Percentiles rank a stretch among this genome's conserved stretches.
phyloP scores from a whole-genome alignment of 768 basidiomycete genomes.

The Naganishia friedmannii region DNA sequence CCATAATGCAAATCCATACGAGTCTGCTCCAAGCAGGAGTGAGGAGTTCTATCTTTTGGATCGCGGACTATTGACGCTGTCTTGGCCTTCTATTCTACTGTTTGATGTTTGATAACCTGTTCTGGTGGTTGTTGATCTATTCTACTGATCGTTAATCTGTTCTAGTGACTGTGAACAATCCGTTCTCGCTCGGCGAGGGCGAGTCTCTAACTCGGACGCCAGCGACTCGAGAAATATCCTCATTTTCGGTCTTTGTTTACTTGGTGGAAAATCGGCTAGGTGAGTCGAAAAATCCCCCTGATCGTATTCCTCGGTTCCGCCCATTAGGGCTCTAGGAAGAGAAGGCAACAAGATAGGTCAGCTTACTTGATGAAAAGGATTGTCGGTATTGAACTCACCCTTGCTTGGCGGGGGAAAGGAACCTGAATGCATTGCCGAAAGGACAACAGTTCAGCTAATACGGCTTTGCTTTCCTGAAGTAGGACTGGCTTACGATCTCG shows the following conservation, averaged over 20 bases:
- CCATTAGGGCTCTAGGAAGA: not conserved
- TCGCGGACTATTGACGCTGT: not conserved
- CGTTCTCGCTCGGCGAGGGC: no score
- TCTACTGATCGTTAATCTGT: not conserved
- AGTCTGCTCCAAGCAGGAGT: not conserved
- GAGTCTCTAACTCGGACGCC: not conserved
- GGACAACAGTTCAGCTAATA: not conserved
- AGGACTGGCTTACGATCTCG: not conserved
- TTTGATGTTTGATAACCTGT: not conserved
- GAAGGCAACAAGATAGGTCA: not conserved
- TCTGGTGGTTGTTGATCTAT: not conserved
- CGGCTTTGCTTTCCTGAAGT: not conserved
- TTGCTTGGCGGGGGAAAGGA: not conserved
- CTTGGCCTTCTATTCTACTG: not conserved
- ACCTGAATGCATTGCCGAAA: not conserved
- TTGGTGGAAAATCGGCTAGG: not conserved
- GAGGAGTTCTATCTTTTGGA: not conserved
- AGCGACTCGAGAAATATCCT: not conserved
- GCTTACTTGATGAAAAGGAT: not conserved
- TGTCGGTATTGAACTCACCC: not conserved
- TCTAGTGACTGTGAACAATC: no score
- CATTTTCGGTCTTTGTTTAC: not conserved
- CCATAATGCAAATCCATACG: not conserved
- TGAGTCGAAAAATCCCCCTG: not conserved
- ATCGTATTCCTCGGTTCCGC: not conserved